phyloP scores from a whole-genome alignment of 768 basidiomycete genomes.

The Leucocoprinus sp. region DNA sequence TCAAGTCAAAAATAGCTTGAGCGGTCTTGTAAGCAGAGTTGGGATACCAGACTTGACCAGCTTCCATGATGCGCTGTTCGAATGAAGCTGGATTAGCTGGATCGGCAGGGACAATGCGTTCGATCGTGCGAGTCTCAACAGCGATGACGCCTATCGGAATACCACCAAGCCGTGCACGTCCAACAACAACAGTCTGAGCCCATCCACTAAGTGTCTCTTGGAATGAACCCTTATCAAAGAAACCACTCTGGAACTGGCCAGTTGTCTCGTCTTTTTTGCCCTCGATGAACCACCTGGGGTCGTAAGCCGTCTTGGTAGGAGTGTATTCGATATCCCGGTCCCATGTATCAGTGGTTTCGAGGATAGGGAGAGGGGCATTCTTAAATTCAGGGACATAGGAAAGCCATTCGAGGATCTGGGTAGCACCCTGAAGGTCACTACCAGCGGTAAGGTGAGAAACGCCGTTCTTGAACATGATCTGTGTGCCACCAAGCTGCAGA shows the following conservation, averaged over 20 bases:
- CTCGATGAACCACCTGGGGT: constrained; percentile 96
- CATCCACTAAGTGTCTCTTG: constrained; percentile 98
- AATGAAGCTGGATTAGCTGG: constrained; percentile 95
- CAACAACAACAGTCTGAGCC: constrained; percentile 98
- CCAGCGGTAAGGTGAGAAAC: constrained; percentile 93
- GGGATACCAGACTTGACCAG: constrained; percentile 99
- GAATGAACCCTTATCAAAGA: constrained; percentile 97
- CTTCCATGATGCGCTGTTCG: constrained; percentile 97
- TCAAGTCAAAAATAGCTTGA: constrained; percentile 98
- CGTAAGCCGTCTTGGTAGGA: constrained; percentile 92
- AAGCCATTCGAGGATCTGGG: constrained; percentile 90
- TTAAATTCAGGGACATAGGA: constrained; percentile 86
- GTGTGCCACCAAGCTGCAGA: constrained; percentile 97
- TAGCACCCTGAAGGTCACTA: constrained; percentile 93
- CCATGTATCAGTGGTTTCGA: constrained; percentile 70
- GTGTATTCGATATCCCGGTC: constrained; percentile 86
- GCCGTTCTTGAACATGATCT: constrained; percentile 99
- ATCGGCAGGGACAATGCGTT: constrained; percentile 94
- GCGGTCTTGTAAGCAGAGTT: constrained; percentile 99
- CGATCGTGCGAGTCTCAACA: constrained; percentile 95
- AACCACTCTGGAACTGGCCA: constrained; percentile 74
- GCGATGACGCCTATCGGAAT: constrained; percentile 98
- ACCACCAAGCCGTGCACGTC: constrained; percentile 91
- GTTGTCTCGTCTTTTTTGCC: constrained; percentile 84
- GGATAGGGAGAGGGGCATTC: constrained; percentile 72